Evolutionary conservation across 2,329 filamentous ascomycete genomes (phyloP), one percentile per base, ranked within the genome.

Genomic region (Monilinia polystroma): DNA sequence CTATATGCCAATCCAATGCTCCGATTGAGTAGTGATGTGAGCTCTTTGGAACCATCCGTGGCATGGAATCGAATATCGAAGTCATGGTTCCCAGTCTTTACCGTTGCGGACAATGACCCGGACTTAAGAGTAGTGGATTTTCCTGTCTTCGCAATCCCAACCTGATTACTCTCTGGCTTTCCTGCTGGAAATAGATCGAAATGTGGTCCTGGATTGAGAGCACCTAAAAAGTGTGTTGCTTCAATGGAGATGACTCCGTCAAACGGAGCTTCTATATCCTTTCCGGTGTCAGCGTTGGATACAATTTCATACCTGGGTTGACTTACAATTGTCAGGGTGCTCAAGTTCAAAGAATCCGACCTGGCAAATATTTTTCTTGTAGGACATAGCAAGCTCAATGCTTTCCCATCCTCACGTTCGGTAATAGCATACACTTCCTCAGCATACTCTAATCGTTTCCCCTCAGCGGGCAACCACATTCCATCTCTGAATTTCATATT

Each of bases 391-490:
- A 88, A 79, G 32, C 80, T 82, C 58, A 87, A 66, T 8, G 81
- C 81, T 69, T 81, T 82, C 7, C 80, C 79, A 63, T 79, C 81
- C 59, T 81, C 76, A 23, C 67, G 63, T 54, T 73, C 68, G 5
- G 79, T 81, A 63, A 84, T 78, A 11, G 81, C 80, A 73, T 86
- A 83, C 20, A 90, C 80, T 68, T 90, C 86, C 76, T 90, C 87
- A 45, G 87, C 88, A 71, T 89, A 89, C 73, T 89, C 85, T 35
- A 87, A 81, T 60, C 81, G 80, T 74, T 87, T 82, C 68, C 82
- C 84, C 76, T 87, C 83, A 66, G 84, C 85, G 53, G 83, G 81
- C 59, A 89, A 79, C 88, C 88, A 90, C 87, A 89, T 87, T 78
- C 84, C 84, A 82, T 87, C 84, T 70, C 84, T 83, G 72, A 87